These are phyloP conservation scores for Diospyros kaki DNA, from an alignment of 148 eudicot genomes.

Conservation along the genomic window DNA sequence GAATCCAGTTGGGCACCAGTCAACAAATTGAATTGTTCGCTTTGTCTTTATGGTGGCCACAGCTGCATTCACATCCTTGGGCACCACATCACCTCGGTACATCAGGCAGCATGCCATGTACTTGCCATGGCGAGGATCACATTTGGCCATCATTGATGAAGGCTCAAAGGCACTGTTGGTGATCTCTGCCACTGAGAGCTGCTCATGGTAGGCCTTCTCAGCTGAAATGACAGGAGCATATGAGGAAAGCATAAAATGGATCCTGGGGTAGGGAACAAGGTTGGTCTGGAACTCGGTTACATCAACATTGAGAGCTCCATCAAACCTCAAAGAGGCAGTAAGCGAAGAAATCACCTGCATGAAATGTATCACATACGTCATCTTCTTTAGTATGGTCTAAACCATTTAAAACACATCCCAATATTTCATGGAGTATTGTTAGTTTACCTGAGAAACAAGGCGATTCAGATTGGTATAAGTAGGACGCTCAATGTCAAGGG, in stretches of 20 bases:
- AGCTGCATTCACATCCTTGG: no score
- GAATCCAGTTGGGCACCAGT: no score
- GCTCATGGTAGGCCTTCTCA: no score
- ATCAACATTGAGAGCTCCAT: conserved; percentile 28
- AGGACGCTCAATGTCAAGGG: conserved; percentile 5
- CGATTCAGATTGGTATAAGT: conserved; percentile 40
- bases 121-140: no score
- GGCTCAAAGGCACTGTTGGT: no score
- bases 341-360: conserved; percentile 30
- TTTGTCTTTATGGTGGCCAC: no score
- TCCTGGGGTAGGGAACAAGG: conserved; percentile 25
- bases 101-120: no score
- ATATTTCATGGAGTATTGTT: background rate
- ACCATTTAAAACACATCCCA: background rate
- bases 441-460: conserved; percentile 19
- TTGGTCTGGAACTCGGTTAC: conserved; percentile 29
- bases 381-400: background rate
- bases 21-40: no score
- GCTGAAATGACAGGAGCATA: conserved; percentile 10
- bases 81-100: no score
- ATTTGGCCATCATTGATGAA: no score
- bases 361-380: background rate
- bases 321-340: conserved; percentile 30
- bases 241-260: conserved; percentile 30
- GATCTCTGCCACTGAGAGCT: no score